Conservation (phyloP, 345 rosid genomes). For the Melaleuca quinquenervia region DNA sequence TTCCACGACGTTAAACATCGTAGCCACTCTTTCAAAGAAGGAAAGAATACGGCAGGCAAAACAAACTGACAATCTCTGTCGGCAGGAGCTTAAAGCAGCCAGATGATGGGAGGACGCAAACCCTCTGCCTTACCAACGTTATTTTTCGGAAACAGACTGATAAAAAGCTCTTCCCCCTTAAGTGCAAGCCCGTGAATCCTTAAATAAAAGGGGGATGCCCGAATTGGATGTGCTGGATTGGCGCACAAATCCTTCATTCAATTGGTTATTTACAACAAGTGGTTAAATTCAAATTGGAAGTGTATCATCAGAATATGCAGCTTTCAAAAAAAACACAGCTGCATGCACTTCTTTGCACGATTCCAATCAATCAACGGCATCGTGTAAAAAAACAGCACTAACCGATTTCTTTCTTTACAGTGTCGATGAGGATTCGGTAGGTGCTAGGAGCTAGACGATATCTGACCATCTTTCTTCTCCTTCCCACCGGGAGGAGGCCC, state of each 20-base stretch:
- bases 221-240: not conserved
- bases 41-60: not conserved
- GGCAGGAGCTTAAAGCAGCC: not conserved
- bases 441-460: constrained; percentile 16
- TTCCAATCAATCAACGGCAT: not conserved
- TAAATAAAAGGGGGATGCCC: not conserved
- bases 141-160: not conserved
- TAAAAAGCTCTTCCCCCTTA: not conserved
- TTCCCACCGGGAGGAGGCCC: constrained; percentile 10
- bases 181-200: not conserved
- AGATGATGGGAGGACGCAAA: not conserved
- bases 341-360: constrained; percentile 8
- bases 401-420: not conserved
- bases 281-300: not conserved
- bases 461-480: constrained; percentile 34
- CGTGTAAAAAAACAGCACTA: not conserved
- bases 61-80: not conserved
- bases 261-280: constrained; percentile 12
- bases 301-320: constrained; percentile 7
- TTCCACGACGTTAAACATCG: not conserved
- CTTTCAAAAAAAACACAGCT: constrained; percentile 41
- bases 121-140: not conserved
- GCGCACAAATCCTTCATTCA: not conserved
- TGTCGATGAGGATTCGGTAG: not conserved
- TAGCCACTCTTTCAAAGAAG: not conserved